Percentiles rank a stretch among this genome's conserved stretches.
Conservation (phyloP, 345 rosid species). For the Lumnitzera racemosa region DNA sequence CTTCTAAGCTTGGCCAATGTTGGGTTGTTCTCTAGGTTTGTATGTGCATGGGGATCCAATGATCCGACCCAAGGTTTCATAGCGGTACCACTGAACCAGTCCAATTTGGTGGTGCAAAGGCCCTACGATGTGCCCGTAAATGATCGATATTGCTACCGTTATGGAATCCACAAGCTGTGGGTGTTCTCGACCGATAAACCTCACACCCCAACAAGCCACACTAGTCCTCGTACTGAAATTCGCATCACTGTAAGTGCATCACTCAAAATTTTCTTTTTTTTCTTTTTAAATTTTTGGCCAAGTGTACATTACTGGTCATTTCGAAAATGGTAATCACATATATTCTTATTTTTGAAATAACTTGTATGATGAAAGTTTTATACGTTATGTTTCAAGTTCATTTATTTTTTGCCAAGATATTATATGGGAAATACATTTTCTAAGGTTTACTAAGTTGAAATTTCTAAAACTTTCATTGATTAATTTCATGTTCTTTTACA, state of each 20-base stretch:
- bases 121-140: conserved; percentile 9
- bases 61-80: conserved; percentile 14
- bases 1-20: no score
- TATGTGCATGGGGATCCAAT: neutral
- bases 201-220: neutral
- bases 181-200: conserved; percentile 16
- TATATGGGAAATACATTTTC: no score
- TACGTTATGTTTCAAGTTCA: no score
- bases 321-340: neutral
- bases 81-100: conserved; percentile 3
- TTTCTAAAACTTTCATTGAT: no score
- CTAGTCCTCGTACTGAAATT: conserved; percentile 6
- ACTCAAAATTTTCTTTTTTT: neutral
- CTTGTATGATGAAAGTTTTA: no score
- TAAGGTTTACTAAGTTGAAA: no score
- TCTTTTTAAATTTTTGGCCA: no score
- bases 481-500: no score
- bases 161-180: conserved; percentile 20
- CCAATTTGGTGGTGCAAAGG: conserved; percentile 12
- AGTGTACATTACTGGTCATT: no score
- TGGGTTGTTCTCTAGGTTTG: no score
- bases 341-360: neutral
- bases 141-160: conserved; percentile 11
- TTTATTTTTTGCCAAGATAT: no score
- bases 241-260: conserved; percentile 1